Percentiles rank a stretch among this genome's conserved stretches.
Evolutionary conservation across 495 filamentous ascomycete species (phyloP).

Genomic region (Xylaria sp.): DNA sequence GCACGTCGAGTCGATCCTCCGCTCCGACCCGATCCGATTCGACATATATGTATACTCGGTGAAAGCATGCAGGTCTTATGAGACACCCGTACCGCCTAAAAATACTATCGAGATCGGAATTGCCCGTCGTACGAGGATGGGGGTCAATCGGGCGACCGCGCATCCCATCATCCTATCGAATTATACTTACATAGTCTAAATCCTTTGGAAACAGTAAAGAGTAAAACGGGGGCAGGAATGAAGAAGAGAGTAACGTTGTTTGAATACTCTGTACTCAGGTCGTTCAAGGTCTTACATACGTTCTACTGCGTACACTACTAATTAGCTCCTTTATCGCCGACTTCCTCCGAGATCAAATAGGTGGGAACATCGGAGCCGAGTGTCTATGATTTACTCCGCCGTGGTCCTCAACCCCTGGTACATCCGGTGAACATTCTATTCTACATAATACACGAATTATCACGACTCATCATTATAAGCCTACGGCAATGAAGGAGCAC

Average conservation of each 20-base stretch:
- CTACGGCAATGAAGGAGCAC: not conserved
- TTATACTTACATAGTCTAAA: not conserved
- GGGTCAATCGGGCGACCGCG: not conserved
- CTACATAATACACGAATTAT: not conserved
- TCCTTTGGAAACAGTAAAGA: not conserved
- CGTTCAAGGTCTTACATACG: not conserved
- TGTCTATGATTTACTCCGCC: not conserved
- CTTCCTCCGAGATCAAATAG: not conserved
- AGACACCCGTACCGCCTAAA: not conserved
- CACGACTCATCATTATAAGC: not conserved
- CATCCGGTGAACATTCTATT: not conserved
- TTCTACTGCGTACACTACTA: too few species aligned
- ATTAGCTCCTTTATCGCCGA: constrained; percentile 2
- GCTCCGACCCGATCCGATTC: not conserved
- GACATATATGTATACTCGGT: not conserved
- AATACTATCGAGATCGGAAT: not conserved
- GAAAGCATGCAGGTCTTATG: not conserved
- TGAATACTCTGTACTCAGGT: not conserved
- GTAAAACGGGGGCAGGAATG: not conserved
- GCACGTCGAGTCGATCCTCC: not conserved
- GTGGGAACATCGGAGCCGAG: not conserved
- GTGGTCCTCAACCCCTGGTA: not conserved
- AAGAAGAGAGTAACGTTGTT: not conserved
- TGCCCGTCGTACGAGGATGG: not conserved
- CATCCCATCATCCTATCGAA: not conserved